A percentile compares a stretch with the other conserved stretches of the same genome.
These are phyloP conservation scores for Vitis vinifera DNA, from an alignment of 164 flowering plant genomes.

Conservation along the genomic window ASM3070453v1 NC_081814.1:16322501-16323000, in stretches of 20 bases:
- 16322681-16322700: constrained; percentile 27
- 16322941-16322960: constrained; percentile 32
- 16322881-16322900: constrained; percentile 31
- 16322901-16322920: constrained; percentile 32
- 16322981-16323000: constrained; percentile 29
- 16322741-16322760: constrained; percentile 38
- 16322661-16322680: constrained; percentile 33
- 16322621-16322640: constrained; percentile 40
- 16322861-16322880: constrained; percentile 24
- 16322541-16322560: constrained; percentile 26
- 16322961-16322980: constrained; percentile 32
- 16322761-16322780: constrained; percentile 21
- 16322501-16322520: constrained; percentile 27
- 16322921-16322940: constrained; percentile 39
- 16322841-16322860: constrained; percentile 27
- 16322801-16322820: constrained; percentile 30
- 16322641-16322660: constrained; percentile 26
- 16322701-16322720: constrained; percentile 33
- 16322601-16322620: constrained; percentile 43
- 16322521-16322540: constrained; percentile 30
- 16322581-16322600: constrained; percentile 23
- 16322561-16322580: constrained; percentile 30
- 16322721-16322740: constrained; percentile 41
- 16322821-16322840: constrained; percentile 32
- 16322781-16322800: constrained; percentile 27